phyloP scores from a whole-genome alignment of 345 rosid genomes.

The Pistacia vera region DNA sequence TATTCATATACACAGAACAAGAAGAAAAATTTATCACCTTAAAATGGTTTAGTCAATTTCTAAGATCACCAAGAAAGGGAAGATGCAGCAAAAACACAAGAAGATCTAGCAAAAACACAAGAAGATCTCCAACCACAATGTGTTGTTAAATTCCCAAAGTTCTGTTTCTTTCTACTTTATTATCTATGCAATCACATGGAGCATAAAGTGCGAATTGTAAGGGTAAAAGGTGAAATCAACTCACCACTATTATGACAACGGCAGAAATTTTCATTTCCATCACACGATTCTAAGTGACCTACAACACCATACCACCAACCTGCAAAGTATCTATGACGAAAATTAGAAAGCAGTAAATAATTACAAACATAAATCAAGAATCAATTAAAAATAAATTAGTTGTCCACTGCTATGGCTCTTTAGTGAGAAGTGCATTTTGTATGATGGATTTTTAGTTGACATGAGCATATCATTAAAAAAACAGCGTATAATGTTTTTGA shows the following conservation, averaged over 20 bases:
- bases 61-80: constrained; percentile 4
- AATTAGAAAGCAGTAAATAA: constrained; percentile 1
- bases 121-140: constrained; percentile 14
- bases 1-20: not conserved
- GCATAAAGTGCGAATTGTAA: constrained; percentile 16
- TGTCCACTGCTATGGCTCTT: not conserved
- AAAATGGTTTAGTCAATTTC: not conserved
- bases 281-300: constrained; percentile 88
- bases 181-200: constrained; percentile 11
- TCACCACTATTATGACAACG: constrained; percentile 65
- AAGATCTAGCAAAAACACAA: constrained; percentile 23
- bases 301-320: constrained; percentile 98
- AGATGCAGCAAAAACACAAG: constrained; percentile 22
- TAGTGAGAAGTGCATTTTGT: not conserved
- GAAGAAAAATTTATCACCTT: constrained; percentile 2
- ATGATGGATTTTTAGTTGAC: not conserved
- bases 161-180: constrained; percentile 9
- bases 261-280: constrained; percentile 66
- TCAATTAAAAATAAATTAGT: not conserved
- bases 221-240: constrained; percentile 24
- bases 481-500: not conserved
- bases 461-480: not conserved
- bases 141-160: constrained; percentile 19
- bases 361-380: not conserved
- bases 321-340: constrained; percentile 32